Percentiles rank a stretch among this genome's conserved stretches.
Conservation (phyloP, 2,329 filamentous ascomycete species). For the Fusarium sp. region DNA sequence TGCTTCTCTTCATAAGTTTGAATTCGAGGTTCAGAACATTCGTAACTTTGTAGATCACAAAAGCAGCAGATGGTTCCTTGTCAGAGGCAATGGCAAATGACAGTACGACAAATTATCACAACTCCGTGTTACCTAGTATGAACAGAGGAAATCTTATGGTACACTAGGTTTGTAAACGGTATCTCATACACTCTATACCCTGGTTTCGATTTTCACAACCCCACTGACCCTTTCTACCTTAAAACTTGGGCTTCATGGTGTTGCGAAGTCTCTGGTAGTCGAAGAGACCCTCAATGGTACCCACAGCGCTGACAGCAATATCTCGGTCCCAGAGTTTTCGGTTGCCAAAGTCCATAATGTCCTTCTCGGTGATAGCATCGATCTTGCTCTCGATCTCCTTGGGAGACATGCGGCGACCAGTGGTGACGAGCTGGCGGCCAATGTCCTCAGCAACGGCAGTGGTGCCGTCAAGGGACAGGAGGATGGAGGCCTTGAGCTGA, state of each 20-base stretch:
- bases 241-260: slow-evolving; percentile 87
- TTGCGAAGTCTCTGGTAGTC: slow-evolving; percentile 83
- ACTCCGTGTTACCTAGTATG: slow-evolving; percentile 49
- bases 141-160: slow-evolving; percentile 62
- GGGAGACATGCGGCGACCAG: slow-evolving; percentile 88
- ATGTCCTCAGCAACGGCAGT: slow-evolving; percentile 98
- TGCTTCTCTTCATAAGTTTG: too few species aligned
- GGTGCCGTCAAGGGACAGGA: slow-evolving; percentile 96
- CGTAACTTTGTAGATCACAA: too few species aligned
- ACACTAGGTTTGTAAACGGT: slow-evolving; percentile 64
- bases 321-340: slow-evolving; percentile 98
- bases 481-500: slow-evolving; percentile 97
- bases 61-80: background rate
- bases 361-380: slow-evolving; percentile 89
- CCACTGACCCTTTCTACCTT: slow-evolving; percentile 48
- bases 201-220: slow-evolving; percentile 53
- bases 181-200: slow-evolving; percentile 68
- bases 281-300: slow-evolving; percentile 86
- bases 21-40: too few species aligned
- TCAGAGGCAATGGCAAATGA: slow-evolving; percentile 1
- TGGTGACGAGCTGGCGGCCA: slow-evolving; percentile 97
- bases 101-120: slow-evolving; percentile 45
- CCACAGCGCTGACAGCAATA: slow-evolving; percentile 91
- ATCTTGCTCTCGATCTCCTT: slow-evolving; percentile 95
- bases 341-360: slow-evolving; percentile 96